Base-by-base conservation (phyloP, 441 rosid species). In the Erysimum cheiri region DNA sequence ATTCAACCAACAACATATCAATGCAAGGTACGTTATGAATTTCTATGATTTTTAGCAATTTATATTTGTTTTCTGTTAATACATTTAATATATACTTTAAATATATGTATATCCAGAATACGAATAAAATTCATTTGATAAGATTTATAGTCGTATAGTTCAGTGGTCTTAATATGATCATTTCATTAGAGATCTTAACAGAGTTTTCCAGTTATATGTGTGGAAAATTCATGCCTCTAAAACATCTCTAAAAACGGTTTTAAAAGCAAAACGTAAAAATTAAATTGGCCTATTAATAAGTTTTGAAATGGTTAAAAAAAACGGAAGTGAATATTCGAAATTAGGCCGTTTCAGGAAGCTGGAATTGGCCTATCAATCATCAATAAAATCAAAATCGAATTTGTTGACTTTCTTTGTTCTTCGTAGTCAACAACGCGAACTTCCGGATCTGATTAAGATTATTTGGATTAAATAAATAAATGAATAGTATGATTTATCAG, bases 351-450 rank as follows among this genome's bases (percentile, higher is more conserved):
- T 52, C 6, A 12, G 19, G 17, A 39, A 22, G 17, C 52, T 67
- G 7, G 14, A 50, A 35, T 67, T 24, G 26, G 54, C 11, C 26
- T 17, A 37, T 12, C 19, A 63, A 46, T 31, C 17, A 46, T 8
- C 8, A 17, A 50, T 47, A n/a, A 12, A 54, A 43, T 22, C 24
- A 56, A 14, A 44, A 24, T 68, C 64, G 9, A n/a, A 5, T 33
- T n/a, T 28, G 73, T 59, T 8, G 47, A 69, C 58, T 15, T 26
- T 47, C 1, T 59, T 7, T 24, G 0, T 46, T 47, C 33, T 8
- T 22, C 24, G 24, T 33, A 68, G 73, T 69, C 73, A 58, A 58
- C 65, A 26, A 35, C 4, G 73, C 58, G 48, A 69, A 15, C 32
- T 58, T 69, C 19, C 49, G 73, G 65, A 69, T 58, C 72, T 59